Percentiles rank a stretch among this genome's conserved stretches.
These are phyloP conservation scores for Mimosa pudica DNA, from an alignment of 306 rosid genomes.

Conservation along the genomic window DNA sequence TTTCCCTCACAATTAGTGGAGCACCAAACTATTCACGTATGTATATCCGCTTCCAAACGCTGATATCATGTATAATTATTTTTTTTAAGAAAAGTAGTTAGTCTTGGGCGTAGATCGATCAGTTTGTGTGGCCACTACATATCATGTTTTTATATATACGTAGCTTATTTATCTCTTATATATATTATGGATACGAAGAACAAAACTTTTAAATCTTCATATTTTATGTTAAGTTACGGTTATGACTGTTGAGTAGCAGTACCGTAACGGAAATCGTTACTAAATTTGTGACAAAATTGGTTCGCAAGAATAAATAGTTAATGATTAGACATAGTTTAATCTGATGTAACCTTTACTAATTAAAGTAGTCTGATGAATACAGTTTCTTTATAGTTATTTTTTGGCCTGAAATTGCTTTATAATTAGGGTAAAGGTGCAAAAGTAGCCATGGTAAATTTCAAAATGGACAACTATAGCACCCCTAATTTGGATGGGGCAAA, in stretches of 20 bases:
- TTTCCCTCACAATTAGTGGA: constrained; percentile 36
- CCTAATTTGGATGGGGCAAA: too few relatives aligned
- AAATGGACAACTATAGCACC: too few relatives aligned
- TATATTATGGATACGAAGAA: neutral
- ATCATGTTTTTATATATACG: constrained; percentile 33
- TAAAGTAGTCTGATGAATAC: neutral
- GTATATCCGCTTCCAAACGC: constrained; percentile 18
- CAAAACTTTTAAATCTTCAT: neutral
- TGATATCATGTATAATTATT: constrained; percentile 15
- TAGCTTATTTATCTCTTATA: neutral
- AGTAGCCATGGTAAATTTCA: too few relatives aligned
- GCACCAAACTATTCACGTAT: constrained; percentile 23
- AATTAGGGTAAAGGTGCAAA: neutral
- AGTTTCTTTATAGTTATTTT: constrained; percentile 5
- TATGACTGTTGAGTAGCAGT: constrained; percentile 44
- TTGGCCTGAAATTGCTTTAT: neutral
- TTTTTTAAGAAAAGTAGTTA: neutral
- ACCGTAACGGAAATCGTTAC: constrained; percentile 31
- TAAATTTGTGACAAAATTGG: constrained; percentile 29
- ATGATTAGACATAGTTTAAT: constrained; percentile 31
- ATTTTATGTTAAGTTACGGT: neutral
- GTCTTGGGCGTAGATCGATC: neutral
- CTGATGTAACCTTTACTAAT: constrained; percentile 29
- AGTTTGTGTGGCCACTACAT: constrained; percentile 9
- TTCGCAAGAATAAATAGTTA: constrained; percentile 36